phyloP scores from a whole-genome alignment of 352 stramenopile species.

The Phytophthora podocarpi region DNA sequence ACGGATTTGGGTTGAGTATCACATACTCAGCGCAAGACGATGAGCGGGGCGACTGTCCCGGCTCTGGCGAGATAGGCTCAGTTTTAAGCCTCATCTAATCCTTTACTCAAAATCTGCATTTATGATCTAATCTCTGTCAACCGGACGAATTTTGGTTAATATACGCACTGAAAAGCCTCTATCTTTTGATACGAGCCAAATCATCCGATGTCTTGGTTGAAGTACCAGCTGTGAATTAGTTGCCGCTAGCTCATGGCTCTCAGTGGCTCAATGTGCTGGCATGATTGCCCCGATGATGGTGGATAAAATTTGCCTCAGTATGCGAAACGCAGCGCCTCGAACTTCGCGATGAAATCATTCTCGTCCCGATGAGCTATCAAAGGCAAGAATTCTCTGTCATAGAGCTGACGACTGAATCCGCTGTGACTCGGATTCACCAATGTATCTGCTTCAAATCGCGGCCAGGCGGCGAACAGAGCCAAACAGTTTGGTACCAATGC shows the following conservation, averaged over 20 bases:
- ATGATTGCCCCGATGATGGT: slow-evolving; percentile 19
- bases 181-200: not conserved
- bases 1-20: slow-evolving; percentile 17
- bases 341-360: too few relatives aligned
- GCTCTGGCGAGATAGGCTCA: slow-evolving; percentile 16
- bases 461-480: too few relatives aligned
- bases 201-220: not conserved
- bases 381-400: too few relatives aligned
- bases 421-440: too few relatives aligned
- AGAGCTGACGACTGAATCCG: too few relatives aligned
- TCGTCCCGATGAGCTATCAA: too few relatives aligned
- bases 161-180: not conserved
- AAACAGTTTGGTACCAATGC: too few relatives aligned
- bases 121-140: not conserved
- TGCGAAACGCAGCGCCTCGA: slow-evolving; percentile 27
- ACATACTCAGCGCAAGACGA: slow-evolving; percentile 22
- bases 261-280: not conserved
- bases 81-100: slow-evolving; percentile 13
- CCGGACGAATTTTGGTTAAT: not conserved
- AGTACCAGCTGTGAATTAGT: slow-evolving; percentile 25
- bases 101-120: slow-evolving; percentile 5
- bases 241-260: slow-evolving; percentile 7
- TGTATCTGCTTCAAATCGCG: too few relatives aligned
- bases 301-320: slow-evolving; percentile 25
- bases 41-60: slow-evolving; percentile 7